These are phyloP conservation scores for Penicillium paxilli DNA, from an alignment of 495 filamentous ascomycete genomes.

Conservation along the genomic window DNA sequence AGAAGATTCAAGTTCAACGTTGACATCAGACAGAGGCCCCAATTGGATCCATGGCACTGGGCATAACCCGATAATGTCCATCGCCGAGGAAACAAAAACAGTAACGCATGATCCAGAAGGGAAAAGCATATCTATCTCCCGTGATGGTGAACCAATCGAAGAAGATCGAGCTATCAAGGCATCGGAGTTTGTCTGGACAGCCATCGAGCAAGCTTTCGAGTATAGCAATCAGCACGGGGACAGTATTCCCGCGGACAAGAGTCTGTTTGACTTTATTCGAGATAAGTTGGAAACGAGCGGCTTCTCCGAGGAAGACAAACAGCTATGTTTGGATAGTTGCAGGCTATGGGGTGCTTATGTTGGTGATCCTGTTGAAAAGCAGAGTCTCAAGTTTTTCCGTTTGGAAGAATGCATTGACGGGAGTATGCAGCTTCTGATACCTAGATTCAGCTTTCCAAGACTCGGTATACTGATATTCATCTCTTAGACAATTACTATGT, in stretches of 20 bases:
- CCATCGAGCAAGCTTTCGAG: slow-evolving; percentile 75
- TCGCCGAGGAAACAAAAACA: slow-evolving; percentile 71
- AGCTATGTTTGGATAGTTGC: slow-evolving; percentile 60
- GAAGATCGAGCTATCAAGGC: slow-evolving; percentile 51
- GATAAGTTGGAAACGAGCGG: slow-evolving; percentile 58
- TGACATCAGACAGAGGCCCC: slow-evolving; percentile 59
- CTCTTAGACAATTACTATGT: slow-evolving; percentile 80
- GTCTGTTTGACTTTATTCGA: slow-evolving; percentile 76
- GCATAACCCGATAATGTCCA: slow-evolving; percentile 78
- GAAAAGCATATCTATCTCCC: slow-evolving; percentile 58
- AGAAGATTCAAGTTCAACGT: too few species aligned
- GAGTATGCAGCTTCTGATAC: slow-evolving; percentile 49
- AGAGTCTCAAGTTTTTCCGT: slow-evolving; percentile 91
- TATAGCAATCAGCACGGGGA: slow-evolving; percentile 69
- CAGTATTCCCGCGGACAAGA: slow-evolving; percentile 63
- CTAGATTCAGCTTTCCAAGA: neutral
- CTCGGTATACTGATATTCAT: neutral
- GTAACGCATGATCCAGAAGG: slow-evolving; percentile 55
- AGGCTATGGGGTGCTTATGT: slow-evolving; percentile 88
- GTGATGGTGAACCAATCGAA: slow-evolving; percentile 59
- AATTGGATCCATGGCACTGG: slow-evolving; percentile 96
- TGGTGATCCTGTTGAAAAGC: slow-evolving; percentile 70
- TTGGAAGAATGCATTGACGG: slow-evolving; percentile 95
- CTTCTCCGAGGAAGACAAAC: slow-evolving; percentile 51
- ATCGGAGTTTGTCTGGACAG: slow-evolving; percentile 70